Evolutionary conservation across 306 rosid genomes (phyloP), one percentile per base, ranked within the genome.

Genomic region (Casuarina glauca): DNA sequence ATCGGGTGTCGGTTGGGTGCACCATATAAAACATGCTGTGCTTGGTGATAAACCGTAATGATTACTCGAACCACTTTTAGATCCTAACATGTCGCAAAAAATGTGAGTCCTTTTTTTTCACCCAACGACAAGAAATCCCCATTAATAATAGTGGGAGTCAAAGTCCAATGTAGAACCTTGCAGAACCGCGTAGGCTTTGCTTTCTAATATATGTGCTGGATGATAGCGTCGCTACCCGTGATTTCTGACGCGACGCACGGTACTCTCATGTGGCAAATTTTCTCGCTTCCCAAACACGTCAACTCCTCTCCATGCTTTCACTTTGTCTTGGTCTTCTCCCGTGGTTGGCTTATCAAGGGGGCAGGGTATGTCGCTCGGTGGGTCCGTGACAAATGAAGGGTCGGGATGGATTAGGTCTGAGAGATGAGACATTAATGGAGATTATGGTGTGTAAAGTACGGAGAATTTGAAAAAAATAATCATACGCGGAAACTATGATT

Each of bases 181-280:
- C 3, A 3, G 11, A 78, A 76, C 79, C 88, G 86, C 86, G 82
- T 85, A 45, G 1, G 78, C 70, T 44, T 16, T 36, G 79, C 41
- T 11, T 38, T 58, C 53, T 19, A 32, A 70, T 72, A 78, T 64
- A 49, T 69, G 42, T 9, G 84, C 76, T 76, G 78, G 89, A 74
- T 52, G 68, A 36, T 53, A 13, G 84, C 74, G 82, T 66, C 76
- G 64, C 44, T 19, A 54, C 74, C 91, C 97, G 97, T 77, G 87
- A 90, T 61, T 73, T 82, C 57, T 77, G 93, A 88, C 91, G 88
- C 60, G 11, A 85, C 85, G 78, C 97, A 82, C 95, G 97, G 82
- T 49, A 75, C 86, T 72, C 79, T 78, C 86, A 84, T 85, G 68
- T 72, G 74, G 72, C 9, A 3, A 3, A 75, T 39, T 78, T 80